Percentiles rank a stretch among this genome's conserved stretches.
Conservation (phyloP, 768 basidiomycete genomes). For the Leccinum disarticulatum region DNA sequence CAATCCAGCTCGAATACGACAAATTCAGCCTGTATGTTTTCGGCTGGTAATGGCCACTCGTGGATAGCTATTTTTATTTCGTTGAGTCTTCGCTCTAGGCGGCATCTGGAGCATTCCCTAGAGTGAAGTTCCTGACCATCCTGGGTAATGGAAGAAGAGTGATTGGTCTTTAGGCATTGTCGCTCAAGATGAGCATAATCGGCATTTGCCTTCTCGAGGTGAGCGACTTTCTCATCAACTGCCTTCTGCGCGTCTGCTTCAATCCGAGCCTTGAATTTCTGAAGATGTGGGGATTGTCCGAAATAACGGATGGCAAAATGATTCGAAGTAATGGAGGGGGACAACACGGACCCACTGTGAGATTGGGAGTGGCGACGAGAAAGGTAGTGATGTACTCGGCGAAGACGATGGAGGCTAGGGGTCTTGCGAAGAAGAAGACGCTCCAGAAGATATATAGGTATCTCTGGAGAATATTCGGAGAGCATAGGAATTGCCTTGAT, state of each 20-base stretch:
- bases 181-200: conserved; percentile 18
- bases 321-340: conserved; percentile 8
- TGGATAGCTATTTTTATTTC: conserved; percentile 34
- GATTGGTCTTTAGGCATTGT: conserved; percentile 6
- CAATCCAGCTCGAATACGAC: conserved; percentile 10
- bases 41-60: conserved; percentile 48
- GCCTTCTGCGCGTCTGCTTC: conserved; percentile 24
- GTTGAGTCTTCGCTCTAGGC: conserved; percentile 18
- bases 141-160: background rate
- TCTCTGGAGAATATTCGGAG: conserved; percentile 33
- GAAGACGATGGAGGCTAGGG: conserved; percentile 29
- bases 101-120: conserved; percentile 32
- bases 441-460: conserved; percentile 24
- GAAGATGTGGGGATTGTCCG: conserved; percentile 21
- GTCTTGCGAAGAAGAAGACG: conserved; percentile 29
- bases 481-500: conserved; percentile 26
- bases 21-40: conserved; percentile 19
- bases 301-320: conserved; percentile 41
- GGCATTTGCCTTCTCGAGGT: conserved; percentile 29
- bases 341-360: conserved; percentile 33
- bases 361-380: no score
- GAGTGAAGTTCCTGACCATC: conserved; percentile 7
- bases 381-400: conserved; percentile 26
- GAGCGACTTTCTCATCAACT: conserved; percentile 24
- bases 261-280: conserved; percentile 30